A percentile compares a stretch with the other conserved stretches of the same genome.
These are phyloP conservation scores for Stevia rebaudiana DNA, from an alignment of 140 eudicot species.

Conservation along the genomic window DNA sequence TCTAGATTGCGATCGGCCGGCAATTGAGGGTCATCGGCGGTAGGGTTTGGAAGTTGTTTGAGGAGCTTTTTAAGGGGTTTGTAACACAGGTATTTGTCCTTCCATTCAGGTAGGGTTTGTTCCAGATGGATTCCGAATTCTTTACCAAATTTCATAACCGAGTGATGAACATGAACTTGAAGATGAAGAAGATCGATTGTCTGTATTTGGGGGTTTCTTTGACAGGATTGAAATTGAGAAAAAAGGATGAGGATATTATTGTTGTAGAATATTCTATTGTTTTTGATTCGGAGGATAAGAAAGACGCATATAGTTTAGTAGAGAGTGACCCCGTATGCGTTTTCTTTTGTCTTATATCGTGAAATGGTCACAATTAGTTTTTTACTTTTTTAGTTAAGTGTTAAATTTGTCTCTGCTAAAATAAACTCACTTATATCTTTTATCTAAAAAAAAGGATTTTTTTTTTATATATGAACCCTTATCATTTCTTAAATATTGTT, in stretches of 20 bases:
- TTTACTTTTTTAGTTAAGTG: too few species aligned
- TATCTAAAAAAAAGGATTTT: too few species aligned
- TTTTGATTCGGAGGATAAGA: slow-evolving; percentile 12
- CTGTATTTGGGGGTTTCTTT: background rate
- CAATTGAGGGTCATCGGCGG: slow-evolving; percentile 17
- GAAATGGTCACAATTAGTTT: too few species aligned
- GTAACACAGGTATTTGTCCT: slow-evolving; percentile 66
- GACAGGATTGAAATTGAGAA: background rate
- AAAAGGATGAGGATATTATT: background rate
- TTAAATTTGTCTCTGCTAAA: too few species aligned
- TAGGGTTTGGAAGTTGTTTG: slow-evolving; percentile 36
- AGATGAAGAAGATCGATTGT: background rate
- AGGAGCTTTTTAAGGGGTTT: slow-evolving; percentile 76
- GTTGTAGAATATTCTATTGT: slow-evolving; percentile 8
- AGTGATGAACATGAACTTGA: background rate
- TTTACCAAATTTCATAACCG: slow-evolving; percentile 67
- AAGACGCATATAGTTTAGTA: background rate
- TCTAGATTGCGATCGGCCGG: slow-evolving; percentile 16
- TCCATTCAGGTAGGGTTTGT: slow-evolving; percentile 85
- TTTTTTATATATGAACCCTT: too few species aligned
- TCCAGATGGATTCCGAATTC: slow-evolving; percentile 64
- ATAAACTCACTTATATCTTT: too few species aligned
- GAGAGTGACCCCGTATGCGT: too few species aligned
- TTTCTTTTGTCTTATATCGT: too few species aligned
- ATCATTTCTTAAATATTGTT: too few species aligned